These are phyloP conservation scores for Stramenopiles sp. DNA, from an alignment of 352 stramenopile species.

Conservation along the genomic window DNA sequence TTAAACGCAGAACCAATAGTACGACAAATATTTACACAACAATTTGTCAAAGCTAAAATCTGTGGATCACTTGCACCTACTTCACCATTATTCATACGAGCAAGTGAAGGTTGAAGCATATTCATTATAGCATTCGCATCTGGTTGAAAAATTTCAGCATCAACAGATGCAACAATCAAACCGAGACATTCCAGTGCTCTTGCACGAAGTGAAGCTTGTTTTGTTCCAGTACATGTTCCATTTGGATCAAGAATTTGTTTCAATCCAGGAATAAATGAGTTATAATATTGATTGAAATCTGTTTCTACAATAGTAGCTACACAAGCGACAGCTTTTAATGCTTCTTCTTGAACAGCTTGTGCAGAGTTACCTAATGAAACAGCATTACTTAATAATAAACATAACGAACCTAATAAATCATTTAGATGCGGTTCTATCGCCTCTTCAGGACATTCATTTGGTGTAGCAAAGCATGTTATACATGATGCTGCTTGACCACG, in stretches of 20 bases:
- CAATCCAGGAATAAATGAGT: neutral
- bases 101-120: constrained; percentile 14
- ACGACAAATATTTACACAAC: constrained; percentile 16
- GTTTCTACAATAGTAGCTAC: neutral
- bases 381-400: neutral
- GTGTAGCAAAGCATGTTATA: no score
- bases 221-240: neutral
- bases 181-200: constrained; percentile 11
- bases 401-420: neutral
- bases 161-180: constrained; percentile 20
- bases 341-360: neutral
- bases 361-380: neutral
- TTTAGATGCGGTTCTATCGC: constrained; percentile 5
- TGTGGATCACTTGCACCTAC: constrained; percentile 3
- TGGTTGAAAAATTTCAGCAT: constrained; percentile 26
- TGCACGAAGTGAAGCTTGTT: neutral
- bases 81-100: neutral
- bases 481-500: no score
- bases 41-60: constrained; percentile 1
- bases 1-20: constrained; percentile 34
- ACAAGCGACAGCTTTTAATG: neutral
- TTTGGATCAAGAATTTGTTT: neutral
- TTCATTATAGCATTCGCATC: constrained; percentile 29
- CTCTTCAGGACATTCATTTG: constrained; percentile 4
- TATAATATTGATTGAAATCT: constrained; percentile 9